Evolutionary conservation across 768 basidiomycete species (phyloP).

Genomic region (Mycena metata): DNA sequence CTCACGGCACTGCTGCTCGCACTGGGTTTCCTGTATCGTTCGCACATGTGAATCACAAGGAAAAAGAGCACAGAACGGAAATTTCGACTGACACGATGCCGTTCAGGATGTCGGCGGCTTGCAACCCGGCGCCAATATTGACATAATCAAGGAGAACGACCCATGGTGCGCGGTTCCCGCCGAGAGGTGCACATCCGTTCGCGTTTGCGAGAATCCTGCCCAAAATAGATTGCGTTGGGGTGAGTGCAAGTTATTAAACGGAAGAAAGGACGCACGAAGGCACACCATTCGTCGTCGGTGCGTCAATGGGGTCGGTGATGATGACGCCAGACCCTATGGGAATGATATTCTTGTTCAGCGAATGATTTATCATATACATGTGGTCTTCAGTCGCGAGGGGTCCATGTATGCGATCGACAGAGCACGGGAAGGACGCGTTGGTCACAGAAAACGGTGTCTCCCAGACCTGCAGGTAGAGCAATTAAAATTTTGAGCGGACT

Average conservation of each 20-base stretch:
- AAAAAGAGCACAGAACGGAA: no score
- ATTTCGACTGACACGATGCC: conserved; percentile 40
- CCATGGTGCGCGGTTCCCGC: conserved; percentile 60
- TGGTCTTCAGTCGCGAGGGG: conserved; percentile 64
- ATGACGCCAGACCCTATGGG: conserved; percentile 54
- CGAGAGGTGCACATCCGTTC: conserved; percentile 58
- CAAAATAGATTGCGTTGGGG: neutral
- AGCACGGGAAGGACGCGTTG: conserved; percentile 65
- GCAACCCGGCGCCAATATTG: conserved; percentile 59
- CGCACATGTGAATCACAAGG: neutral
- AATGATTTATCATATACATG: conserved; percentile 73
- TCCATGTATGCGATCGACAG: conserved; percentile 63
- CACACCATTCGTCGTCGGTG: conserved; percentile 54
- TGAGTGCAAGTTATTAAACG: no score
- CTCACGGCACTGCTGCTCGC: neutral
- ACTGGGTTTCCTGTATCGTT: neutral
- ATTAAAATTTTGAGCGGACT: no score
- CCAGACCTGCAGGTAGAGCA: no score
- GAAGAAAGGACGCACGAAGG: conserved; percentile 48
- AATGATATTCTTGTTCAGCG: conserved; percentile 61
- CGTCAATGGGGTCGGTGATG: conserved; percentile 54
- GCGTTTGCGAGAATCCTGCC: conserved; percentile 57
- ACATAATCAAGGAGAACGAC: conserved; percentile 70
- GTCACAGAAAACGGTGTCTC: conserved; percentile 69
- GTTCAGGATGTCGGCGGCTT: conserved; percentile 61